Percentiles rank a stretch among this genome's conserved stretches.
These are phyloP conservation scores for Plasmodium coatneyi DNA, from an alignment of 169 alveolate species.

Conservation along the genomic window DNA sequence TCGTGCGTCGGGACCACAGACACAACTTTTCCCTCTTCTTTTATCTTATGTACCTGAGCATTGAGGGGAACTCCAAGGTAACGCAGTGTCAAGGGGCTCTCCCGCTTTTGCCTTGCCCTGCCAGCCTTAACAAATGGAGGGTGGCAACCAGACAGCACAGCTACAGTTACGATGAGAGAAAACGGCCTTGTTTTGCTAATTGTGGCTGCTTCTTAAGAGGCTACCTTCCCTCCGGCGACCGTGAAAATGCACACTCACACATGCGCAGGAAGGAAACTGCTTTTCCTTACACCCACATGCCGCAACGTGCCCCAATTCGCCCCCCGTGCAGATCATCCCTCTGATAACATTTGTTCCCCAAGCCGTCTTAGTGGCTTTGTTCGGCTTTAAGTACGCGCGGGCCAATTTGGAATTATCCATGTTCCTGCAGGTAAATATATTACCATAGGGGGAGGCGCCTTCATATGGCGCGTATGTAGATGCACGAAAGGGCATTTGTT, in stretches of 20 bases:
- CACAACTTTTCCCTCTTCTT: conserved; percentile 98
- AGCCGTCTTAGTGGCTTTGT: conserved; percentile 77
- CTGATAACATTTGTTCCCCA: conserved; percentile 86
- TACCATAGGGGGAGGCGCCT: neutral
- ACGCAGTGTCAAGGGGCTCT: neutral
- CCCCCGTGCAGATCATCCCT: conserved; percentile 76
- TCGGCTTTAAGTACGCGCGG: conserved; percentile 83
- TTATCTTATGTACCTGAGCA: conserved; percentile 92
- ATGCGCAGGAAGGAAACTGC: neutral
- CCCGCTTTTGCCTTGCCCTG: neutral
- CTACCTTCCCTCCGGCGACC: conserved; percentile 8
- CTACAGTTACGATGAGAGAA: neutral
- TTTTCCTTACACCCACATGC: neutral
- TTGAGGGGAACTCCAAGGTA: conserved; percentile 82
- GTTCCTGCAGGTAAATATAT: conserved; percentile 75
- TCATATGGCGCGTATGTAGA: neutral
- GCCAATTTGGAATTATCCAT: conserved; percentile 76
- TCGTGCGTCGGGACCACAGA: conserved; percentile 96
- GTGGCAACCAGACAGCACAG: neutral
- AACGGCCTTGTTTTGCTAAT: neutral
- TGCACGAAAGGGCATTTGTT: neutral
- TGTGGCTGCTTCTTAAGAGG: neutral
- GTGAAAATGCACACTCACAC: neutral
- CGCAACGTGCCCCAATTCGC: neutral
- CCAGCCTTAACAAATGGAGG: neutral